These are phyloP conservation scores for Arabidopsis hybrid DNA, from an alignment of 441 rosid genomes.

Conservation along the genomic window DNA sequence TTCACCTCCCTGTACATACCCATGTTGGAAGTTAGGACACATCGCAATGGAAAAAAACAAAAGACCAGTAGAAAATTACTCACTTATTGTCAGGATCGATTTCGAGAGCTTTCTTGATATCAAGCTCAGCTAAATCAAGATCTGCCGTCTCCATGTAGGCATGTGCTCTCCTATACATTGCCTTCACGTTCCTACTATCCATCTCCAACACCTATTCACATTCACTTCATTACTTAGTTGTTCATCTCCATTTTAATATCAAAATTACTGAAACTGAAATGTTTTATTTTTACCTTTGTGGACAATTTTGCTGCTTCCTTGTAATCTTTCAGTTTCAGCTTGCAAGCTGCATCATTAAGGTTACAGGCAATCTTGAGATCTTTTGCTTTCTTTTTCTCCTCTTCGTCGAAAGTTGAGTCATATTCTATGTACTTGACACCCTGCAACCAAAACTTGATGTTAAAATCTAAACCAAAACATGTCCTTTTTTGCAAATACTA, in stretches of 20 bases:
- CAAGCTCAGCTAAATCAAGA: constrained; percentile 76
- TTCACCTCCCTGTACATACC: constrained; percentile 65
- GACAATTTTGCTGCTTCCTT: constrained; percentile 68
- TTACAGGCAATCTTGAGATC: constrained; percentile 64
- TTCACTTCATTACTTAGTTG: neutral
- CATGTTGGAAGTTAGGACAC: neutral
- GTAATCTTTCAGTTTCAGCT: constrained; percentile 66
- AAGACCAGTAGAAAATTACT: neutral
- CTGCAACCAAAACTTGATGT: constrained; percentile 33
- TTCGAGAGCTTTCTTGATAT: constrained; percentile 84
- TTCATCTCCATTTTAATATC: neutral
- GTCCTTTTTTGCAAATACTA: too few relatives aligned
- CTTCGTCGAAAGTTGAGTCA: constrained; percentile 62
- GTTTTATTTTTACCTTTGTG: constrained; percentile 53
- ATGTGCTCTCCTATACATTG: constrained; percentile 81
- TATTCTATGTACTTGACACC: constrained; percentile 64
- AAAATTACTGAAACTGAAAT: neutral
- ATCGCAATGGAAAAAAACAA: neutral
- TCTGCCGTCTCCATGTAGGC: constrained; percentile 71
- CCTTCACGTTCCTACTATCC: constrained; percentile 75
- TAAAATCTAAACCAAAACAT: too few relatives aligned
- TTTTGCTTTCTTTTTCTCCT: constrained; percentile 62
- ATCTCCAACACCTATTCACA: constrained; percentile 66
- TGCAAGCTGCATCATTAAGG: constrained; percentile 75
- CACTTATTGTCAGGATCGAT: constrained; percentile 83